These are phyloP conservation scores for Coemansia erecta DNA, from an alignment of 192 early-diverging fungal genomes.

Conservation along the genomic window DNA sequence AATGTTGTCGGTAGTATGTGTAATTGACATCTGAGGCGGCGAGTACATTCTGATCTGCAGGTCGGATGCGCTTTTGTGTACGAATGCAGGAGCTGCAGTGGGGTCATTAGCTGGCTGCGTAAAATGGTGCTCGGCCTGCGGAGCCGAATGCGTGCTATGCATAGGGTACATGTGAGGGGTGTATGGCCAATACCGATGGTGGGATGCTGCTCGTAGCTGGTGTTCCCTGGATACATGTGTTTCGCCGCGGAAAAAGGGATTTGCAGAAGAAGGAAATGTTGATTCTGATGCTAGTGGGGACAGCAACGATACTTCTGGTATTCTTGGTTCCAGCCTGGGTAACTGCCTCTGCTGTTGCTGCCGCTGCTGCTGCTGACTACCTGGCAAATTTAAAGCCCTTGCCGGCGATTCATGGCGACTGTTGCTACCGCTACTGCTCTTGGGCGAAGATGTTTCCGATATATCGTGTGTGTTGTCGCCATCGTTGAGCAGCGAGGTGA, in stretches of 20 bases:
- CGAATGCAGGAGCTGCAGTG: too few species aligned
- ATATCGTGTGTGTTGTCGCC: neutral
- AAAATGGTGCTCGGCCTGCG: too few species aligned
- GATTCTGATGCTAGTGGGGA: too few species aligned
- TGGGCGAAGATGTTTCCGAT: neutral
- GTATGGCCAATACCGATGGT: constrained; percentile 40
- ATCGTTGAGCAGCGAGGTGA: constrained; percentile 23
- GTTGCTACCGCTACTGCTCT: neutral
- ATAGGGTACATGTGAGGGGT: constrained; percentile 3
- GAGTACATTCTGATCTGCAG: too few species aligned
- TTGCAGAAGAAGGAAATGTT: too few species aligned
- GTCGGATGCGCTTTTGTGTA: too few species aligned
- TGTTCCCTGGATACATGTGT: constrained; percentile 3
- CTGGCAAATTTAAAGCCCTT: neutral
- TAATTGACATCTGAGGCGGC: too few species aligned
- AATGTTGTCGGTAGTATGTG: neutral
- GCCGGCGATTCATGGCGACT: neutral
- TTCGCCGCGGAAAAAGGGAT: too few species aligned
- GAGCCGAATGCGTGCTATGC: neutral
- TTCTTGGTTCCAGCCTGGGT: too few species aligned
- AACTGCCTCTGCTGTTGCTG: neutral
- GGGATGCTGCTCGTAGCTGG: constrained; percentile 13
- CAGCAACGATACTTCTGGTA: too few species aligned
- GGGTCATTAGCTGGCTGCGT: too few species aligned
- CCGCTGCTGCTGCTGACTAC: neutral